Evolutionary conservation across 1,284 basidiomycete genomes (phyloP).

Genomic region (Neolentinus lepideus): DNA sequence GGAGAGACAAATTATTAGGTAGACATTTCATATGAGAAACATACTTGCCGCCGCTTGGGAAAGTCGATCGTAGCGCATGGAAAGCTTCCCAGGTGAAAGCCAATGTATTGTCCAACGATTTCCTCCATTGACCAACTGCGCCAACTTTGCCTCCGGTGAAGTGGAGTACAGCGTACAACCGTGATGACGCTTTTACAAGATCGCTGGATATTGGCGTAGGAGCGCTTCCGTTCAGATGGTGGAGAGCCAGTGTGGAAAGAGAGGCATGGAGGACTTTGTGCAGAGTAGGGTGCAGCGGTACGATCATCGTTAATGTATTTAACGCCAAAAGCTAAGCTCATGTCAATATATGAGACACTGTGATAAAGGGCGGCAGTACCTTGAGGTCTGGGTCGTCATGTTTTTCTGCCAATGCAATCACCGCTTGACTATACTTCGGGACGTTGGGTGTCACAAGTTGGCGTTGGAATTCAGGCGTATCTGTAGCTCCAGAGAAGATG

Average conservation of each 20-base stretch:
- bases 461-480: slow-evolving; percentile 68
- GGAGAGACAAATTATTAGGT: too few relatives aligned
- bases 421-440: slow-evolving; percentile 55
- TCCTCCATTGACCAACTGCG: slow-evolving; percentile 63
- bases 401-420: slow-evolving; percentile 50
- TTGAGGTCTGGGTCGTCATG: slow-evolving; percentile 42
- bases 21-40: too few relatives aligned
- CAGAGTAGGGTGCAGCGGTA: slow-evolving; percentile 58
- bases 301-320: slow-evolving; percentile 44
- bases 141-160: slow-evolving; percentile 72
- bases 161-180: slow-evolving; percentile 54
- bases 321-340: slow-evolving; percentile 41
- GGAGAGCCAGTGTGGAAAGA: slow-evolving; percentile 45
- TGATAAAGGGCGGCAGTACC: slow-evolving; percentile 16
- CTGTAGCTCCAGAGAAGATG: slow-evolving; percentile 50
- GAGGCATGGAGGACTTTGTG: slow-evolving; percentile 45
- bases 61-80: slow-evolving; percentile 50
- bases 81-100: slow-evolving; percentile 56
- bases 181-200: slow-evolving; percentile 43
- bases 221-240: slow-evolving; percentile 47
- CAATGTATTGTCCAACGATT: slow-evolving; percentile 61
- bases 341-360: neutral
- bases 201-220: slow-evolving; percentile 30
- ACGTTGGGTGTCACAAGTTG: slow-evolving; percentile 66
- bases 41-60: slow-evolving; percentile 22